Conservation (phyloP, 2,329 filamentous ascomycete species). For the Lasiodiplodia citricola region DNA sequence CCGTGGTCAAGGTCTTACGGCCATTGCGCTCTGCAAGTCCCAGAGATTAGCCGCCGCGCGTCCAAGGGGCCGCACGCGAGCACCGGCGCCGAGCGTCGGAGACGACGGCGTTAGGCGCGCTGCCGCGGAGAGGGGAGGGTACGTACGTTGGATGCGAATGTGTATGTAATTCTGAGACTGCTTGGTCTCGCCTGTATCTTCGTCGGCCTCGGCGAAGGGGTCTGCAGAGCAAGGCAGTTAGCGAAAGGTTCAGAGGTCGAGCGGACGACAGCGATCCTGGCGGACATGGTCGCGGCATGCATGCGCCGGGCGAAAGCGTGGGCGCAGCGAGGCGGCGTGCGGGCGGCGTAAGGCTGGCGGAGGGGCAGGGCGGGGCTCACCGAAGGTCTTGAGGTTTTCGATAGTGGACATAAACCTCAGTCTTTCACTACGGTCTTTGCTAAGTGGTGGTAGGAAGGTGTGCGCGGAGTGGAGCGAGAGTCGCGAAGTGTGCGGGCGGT, state of each 20-base stretch:
- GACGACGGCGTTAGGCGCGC: not conserved
- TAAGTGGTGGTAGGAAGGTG: constrained; percentile 35
- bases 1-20: constrained; percentile 99
- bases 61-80: constrained; percentile 1
- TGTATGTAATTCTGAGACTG: constrained; percentile 98
- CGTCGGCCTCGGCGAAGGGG: constrained; percentile 99
- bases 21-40: constrained; percentile 89
- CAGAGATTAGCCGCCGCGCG: constrained; percentile 40
- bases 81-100: not conserved
- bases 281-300: not conserved
- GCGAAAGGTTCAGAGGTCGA: not conserved
- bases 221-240: constrained; percentile 53
- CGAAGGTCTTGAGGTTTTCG: constrained; percentile 97
- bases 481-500: constrained; percentile 17
- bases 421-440: constrained; percentile 60
- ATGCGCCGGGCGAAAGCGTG: not conserved
- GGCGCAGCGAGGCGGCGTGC: not conserved
- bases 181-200: constrained; percentile 94
- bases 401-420: constrained; percentile 89
- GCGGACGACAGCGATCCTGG: not conserved
- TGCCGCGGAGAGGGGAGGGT: constrained; percentile 16
- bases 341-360: constrained; percentile 21
- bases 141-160: constrained; percentile 98
- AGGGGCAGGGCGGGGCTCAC: constrained; percentile 54
- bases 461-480: constrained; percentile 25